Base-by-base conservation (phyloP, 2,329 filamentous ascomycete genomes). In the Orbilia blumenaviensis region DNA sequence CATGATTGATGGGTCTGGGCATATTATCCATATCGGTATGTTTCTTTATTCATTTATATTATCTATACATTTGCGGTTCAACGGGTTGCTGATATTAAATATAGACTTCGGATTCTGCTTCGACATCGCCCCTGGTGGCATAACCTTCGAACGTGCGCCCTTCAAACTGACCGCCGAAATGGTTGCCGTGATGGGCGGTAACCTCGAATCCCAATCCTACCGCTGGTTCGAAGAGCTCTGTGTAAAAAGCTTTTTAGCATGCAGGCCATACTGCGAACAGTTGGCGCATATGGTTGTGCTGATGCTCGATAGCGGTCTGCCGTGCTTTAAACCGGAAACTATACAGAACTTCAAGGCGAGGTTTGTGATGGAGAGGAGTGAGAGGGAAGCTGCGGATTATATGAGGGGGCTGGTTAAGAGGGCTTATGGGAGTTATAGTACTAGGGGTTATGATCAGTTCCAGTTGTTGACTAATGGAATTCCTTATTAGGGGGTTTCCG, bases 91-190 rank as follows among this genome's bases (percentile, higher is more conserved):
- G n/a, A n/a, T n/a, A n/a, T n/a, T n/a, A n/a, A n/a, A n/a, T 71
- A 41, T 61, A 80, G 95, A 99, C 83, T 99, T 99, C 81, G 95
- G 95, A 8, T 99, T 99, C 87, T 98, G 94, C 85, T 99, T 99
- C 84, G 96, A 99, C 81, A 98, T 99, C 80, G 95, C 94, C 0
- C 95, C 95, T 0, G 95, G 95, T 54, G 95, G 96, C 75, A 93
- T 99, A 81, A 94, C 94, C 80, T 99, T 99, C 82, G 95, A 99
- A 85, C 91, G 95, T 23, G 95, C 95, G 0, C 95, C 95, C 0
- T 99, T 99, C 87, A 99, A 99, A 84, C 89, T 99, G 66, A 99
- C 95, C 0, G 88, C 89, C 6, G 95, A 99, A 83, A 99, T 99
- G 96, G 88, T 99, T 74, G 92, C 94, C n/a, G 95, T 99, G 80